Conservation (phyloP, 306 rosid genomes). For the Sechiopsis laciniata region DNA sequence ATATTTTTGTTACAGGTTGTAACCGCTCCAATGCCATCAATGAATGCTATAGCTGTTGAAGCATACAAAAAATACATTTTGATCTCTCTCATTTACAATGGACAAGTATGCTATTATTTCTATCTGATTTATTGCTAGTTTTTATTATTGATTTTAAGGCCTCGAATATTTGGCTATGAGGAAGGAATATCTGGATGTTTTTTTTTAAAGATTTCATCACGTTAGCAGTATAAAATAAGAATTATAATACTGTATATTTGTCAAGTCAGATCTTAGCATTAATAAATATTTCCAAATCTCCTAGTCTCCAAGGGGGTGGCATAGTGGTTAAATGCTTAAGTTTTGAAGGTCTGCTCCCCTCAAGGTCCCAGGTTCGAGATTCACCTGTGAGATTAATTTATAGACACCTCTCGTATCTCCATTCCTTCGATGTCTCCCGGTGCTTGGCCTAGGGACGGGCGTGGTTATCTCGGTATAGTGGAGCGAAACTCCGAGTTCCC, state of each 20-base stretch:
- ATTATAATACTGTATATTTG: background rate
- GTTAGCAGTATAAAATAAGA: background rate
- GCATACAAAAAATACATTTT: slow-evolving; percentile 84
- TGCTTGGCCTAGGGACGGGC: no score
- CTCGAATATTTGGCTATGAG: background rate
- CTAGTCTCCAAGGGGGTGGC: no score
- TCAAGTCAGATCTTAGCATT: background rate
- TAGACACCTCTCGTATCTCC: no score
- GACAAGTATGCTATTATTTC: slow-evolving; percentile 53
- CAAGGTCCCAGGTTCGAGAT: no score
- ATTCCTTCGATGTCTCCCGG: no score
- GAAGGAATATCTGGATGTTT: background rate
- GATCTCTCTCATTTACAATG: slow-evolving; percentile 79
- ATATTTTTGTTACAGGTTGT: slow-evolving; percentile 59
- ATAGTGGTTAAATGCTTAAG: no score
- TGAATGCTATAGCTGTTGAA: slow-evolving; percentile 83
- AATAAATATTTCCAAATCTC: background rate
- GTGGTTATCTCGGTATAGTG: no score
- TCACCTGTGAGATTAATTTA: no score
- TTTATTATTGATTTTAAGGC: slow-evolving; percentile 4
- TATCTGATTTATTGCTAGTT: slow-evolving; percentile 6
- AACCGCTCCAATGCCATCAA: slow-evolving; percentile 74
- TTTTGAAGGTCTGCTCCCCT: no score
- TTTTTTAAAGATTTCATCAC: slow-evolving; percentile 2
- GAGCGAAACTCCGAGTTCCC: no score